These are phyloP conservation scores for Seiridium cupressi DNA, from an alignment of 2,329 filamentous ascomycete species.

Conservation along the genomic window DNA sequence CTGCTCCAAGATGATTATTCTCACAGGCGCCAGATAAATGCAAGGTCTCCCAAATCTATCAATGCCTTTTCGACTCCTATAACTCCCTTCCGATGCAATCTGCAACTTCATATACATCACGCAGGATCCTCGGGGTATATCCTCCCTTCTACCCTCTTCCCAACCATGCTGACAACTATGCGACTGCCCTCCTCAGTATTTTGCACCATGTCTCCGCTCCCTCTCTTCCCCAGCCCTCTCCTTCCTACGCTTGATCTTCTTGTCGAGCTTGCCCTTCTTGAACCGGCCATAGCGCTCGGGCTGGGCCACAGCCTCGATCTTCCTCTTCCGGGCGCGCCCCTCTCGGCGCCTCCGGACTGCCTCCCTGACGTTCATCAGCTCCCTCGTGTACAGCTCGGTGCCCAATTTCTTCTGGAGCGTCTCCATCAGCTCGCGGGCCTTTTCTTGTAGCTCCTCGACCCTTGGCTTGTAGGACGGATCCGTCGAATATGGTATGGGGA, in stretches of 20 bases:
- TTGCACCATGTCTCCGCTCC: conserved; percentile 58
- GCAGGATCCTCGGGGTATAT: not conserved
- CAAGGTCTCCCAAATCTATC: too few relatives aligned
- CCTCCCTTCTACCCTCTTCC: not conserved
- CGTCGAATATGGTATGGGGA: conserved; percentile 67
- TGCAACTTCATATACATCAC: not conserved
- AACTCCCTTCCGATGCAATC: not conserved
- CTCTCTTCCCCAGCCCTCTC: conserved; percentile 73
- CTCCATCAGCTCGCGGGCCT: conserved; percentile 76
- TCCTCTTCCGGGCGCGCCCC: conserved; percentile 77
- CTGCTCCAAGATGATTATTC: too few relatives aligned
- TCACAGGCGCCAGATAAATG: too few relatives aligned
- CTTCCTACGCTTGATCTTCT: conserved; percentile 81
- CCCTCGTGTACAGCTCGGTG: conserved; percentile 72
- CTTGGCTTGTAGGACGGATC: conserved; percentile 67
- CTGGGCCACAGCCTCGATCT: conserved; percentile 80
- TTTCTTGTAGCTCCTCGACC: conserved; percentile 69
- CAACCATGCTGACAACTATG: not conserved
- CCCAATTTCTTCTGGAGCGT: conserved; percentile 83
- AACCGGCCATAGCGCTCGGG: conserved; percentile 76
- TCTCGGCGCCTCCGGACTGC: conserved; percentile 70
- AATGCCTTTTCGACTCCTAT: not conserved
- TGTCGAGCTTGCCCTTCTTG: conserved; percentile 81
- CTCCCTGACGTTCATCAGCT: conserved; percentile 71
- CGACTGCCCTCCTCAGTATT: conserved; percentile 50